Evolutionary conservation across 192 early-diverging fungal species (phyloP).

Genomic region (Entomortierella beljakovae): DNA sequence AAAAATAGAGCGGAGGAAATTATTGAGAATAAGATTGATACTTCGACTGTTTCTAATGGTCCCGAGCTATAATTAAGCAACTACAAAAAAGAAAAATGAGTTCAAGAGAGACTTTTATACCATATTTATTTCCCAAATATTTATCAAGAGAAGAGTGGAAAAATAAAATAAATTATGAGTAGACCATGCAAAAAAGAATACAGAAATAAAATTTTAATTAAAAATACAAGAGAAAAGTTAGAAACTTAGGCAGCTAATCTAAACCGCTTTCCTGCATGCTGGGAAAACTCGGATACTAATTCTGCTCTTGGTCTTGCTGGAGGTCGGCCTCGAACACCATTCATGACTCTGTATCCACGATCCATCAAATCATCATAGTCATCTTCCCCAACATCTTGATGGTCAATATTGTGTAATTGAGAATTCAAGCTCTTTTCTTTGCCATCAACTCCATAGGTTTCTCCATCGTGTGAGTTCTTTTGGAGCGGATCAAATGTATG

Average conservation of each 20-base stretch:
- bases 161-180: too few relatives aligned
- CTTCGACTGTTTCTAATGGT: too few relatives aligned
- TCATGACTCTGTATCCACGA: slow-evolving; percentile 33
- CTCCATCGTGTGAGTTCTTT: not conserved
- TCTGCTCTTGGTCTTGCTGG: slow-evolving; percentile 8
- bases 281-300: slow-evolving; percentile 23
- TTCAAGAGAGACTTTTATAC: too few relatives aligned
- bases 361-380: slow-evolving; percentile 31
- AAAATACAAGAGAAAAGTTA: too few relatives aligned
- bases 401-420: not conserved
- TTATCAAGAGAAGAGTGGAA: too few relatives aligned
- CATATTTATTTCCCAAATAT: too few relatives aligned
- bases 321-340: slow-evolving; percentile 24
- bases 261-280: slow-evolving; percentile 14
- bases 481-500: slow-evolving; percentile 30
- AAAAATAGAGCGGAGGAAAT: not conserved
- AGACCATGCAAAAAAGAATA: too few relatives aligned
- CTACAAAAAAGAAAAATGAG: too few relatives aligned
- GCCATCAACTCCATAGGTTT: not conserved
- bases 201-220: too few relatives aligned
- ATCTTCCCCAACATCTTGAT: not conserved
- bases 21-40: too few relatives aligned
- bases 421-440: not conserved
- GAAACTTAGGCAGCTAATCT: too few relatives aligned
- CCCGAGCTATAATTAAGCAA: too few relatives aligned